phyloP scores from a whole-genome alignment of 306 rosid genomes.

The Bauhinia variegata region DNA sequence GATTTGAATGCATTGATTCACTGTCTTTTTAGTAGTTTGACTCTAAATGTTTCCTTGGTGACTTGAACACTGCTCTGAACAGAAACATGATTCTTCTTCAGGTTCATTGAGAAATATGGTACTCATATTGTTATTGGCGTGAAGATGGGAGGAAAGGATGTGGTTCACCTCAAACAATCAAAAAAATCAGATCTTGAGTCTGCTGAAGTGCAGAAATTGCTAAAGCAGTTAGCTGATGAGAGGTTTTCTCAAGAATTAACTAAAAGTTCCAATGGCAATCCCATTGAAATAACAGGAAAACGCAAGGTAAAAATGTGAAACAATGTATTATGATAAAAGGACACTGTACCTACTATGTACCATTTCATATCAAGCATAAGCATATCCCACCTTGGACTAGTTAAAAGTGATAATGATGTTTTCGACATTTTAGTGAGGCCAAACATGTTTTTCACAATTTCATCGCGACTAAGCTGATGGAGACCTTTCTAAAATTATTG shows the following conservation, averaged over 20 bases:
- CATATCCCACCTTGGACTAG: no score
- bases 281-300: constrained; percentile 48
- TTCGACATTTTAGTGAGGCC: no score
- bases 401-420: no score
- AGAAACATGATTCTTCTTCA: constrained; percentile 49
- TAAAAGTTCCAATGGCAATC: constrained; percentile 39
- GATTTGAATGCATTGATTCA: no score
- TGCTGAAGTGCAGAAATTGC: constrained; percentile 67
- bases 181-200: constrained; percentile 59
- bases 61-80: constrained; percentile 24
- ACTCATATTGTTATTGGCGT: constrained; percentile 89
- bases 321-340: no score
- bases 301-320: constrained; percentile 64
- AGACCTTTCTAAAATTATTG: no score
- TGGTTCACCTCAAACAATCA: constrained; percentile 71
- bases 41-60: constrained; percentile 16
- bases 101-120: constrained; percentile 91
- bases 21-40: background rate
- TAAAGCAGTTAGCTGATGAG: constrained; percentile 77
- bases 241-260: constrained; percentile 58
- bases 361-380: no score
- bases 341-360: no score
- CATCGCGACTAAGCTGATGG: no score
- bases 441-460: no score
- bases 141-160: constrained; percentile 97